Evolutionary conservation across 73 alveolate species (phyloP).

Genomic region (Effrenium voratum): DNA sequence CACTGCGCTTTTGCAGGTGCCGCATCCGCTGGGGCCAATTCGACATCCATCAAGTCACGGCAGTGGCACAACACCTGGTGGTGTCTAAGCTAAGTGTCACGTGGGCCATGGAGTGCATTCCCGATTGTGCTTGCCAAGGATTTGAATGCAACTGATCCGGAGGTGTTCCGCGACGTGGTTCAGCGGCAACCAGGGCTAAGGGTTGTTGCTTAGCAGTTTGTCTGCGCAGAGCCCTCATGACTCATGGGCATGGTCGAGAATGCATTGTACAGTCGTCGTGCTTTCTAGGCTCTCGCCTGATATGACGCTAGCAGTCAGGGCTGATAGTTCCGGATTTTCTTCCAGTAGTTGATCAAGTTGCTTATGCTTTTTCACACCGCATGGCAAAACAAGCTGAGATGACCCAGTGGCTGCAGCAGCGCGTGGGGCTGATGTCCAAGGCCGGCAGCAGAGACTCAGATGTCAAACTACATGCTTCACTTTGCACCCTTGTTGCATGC

Average conservation of each 20-base stretch:
- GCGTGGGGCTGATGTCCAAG: conserved; percentile 68
- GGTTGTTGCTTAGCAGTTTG: not conserved
- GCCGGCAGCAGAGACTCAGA: not conserved
- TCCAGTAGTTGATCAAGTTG: not conserved
- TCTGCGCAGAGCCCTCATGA: not conserved
- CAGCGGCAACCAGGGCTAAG: not conserved
- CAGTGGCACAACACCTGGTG: conserved; percentile 78
- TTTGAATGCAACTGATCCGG: conserved; percentile 61
- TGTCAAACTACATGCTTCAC: too few relatives aligned
- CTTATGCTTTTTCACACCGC: not conserved
- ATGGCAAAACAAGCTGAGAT: too few relatives aligned
- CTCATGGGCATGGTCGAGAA: not conserved
- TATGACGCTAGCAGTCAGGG: too few relatives aligned
- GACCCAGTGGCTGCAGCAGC: conserved; percentile 83
- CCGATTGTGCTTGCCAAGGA: conserved; percentile 6
- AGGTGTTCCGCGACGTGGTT: conserved; percentile 51
- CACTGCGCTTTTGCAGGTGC: conserved; percentile 36
- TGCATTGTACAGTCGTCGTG: too few relatives aligned
- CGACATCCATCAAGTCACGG: conserved; percentile 71
- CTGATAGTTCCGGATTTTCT: not conserved
- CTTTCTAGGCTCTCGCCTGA: too few relatives aligned
- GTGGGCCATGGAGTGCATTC: not conserved
- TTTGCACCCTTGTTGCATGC: too few relatives aligned
- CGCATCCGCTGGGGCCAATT: conserved; percentile 90
- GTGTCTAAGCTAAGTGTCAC: not conserved